A percentile compares a stretch with the other conserved stretches of the same genome.
phyloP scores from a whole-genome alignment of 768 basidiomycete species.

The Suillus placidus region DNA sequence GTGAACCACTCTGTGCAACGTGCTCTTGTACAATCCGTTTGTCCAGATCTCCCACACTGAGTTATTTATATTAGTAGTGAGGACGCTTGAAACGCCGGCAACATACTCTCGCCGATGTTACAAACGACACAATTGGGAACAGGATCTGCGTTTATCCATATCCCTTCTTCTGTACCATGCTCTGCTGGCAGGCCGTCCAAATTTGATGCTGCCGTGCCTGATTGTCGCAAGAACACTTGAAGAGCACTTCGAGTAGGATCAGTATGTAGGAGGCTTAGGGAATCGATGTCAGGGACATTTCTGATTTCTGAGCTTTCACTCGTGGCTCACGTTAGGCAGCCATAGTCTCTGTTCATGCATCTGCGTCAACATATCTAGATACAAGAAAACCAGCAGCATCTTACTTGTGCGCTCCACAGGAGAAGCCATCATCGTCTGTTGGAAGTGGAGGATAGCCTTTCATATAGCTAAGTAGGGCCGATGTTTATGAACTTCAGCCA shows the following conservation, averaged over 20 bases:
- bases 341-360: constrained; percentile 69
- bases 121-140: constrained; percentile 83
- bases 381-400: background rate
- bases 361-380: constrained; percentile 14
- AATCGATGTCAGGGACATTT: background rate
- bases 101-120: constrained; percentile 89
- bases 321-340: constrained; percentile 74
- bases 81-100: background rate
- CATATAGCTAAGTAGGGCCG: background rate
- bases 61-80: constrained; percentile 4
- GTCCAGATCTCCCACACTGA: constrained; percentile 94
- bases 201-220: constrained; percentile 34
- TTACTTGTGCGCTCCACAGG: constrained; percentile 90
- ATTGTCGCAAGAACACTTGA: constrained; percentile 71
- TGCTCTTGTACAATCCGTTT: constrained; percentile 83
- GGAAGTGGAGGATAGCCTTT: constrained; percentile 88
- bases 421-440: constrained; percentile 75
- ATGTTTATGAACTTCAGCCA: background rate
- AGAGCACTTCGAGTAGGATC: constrained; percentile 81
- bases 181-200: constrained; percentile 48
- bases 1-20: constrained; percentile 89
- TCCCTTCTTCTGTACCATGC: constrained; percentile 57
- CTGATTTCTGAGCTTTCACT: background rate
- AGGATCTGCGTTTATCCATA: constrained; percentile 87
- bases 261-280: constrained; percentile 74